A percentile compares a stretch with the other conserved stretches of the same genome.
Evolutionary conservation across 257 asterid species (phyloP).

Genomic region (Jaltomata sinuosa): DNA sequence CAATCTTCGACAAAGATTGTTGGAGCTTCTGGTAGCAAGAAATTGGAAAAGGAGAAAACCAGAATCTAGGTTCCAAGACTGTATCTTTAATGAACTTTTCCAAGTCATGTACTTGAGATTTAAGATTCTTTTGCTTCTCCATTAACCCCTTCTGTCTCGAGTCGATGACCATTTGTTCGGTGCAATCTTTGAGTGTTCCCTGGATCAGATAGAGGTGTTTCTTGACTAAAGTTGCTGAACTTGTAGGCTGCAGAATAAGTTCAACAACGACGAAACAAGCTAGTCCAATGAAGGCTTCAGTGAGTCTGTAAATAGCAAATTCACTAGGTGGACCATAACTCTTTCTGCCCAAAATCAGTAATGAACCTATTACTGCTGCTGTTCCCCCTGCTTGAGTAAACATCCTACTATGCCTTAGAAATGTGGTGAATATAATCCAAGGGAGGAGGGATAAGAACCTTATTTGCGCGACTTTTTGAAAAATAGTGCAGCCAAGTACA

Average conservation of each 20-base stretch:
- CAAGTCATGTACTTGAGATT: conserved; percentile 23
- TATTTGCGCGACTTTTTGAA: conserved; percentile 20
- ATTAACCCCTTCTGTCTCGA: conserved; percentile 4
- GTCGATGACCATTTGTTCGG: not conserved
- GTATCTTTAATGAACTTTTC: conserved; percentile 31
- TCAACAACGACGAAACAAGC: conserved; percentile 37
- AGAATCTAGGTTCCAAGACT: conserved; percentile 52
- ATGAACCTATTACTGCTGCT: conserved; percentile 61
- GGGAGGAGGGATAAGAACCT: conserved; percentile 59
- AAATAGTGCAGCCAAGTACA: conserved; percentile 45
- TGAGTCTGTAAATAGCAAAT: conserved; percentile 51
- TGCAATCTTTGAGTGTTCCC: conserved; percentile 18
- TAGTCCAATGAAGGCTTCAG: conserved; percentile 60
- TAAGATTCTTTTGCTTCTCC: conserved; percentile 22
- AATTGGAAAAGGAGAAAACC: conserved; percentile 49
- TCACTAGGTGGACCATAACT: conserved; percentile 44
- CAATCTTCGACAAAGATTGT: conserved; percentile 19
- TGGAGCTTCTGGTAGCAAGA: conserved; percentile 40
- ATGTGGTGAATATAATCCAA: conserved; percentile 52
- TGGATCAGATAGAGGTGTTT: conserved; percentile 20
- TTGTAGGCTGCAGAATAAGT: conserved; percentile 43
- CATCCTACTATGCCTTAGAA: conserved; percentile 55
- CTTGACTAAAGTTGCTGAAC: conserved; percentile 56
- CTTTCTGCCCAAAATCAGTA: conserved; percentile 55
- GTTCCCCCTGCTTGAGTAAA: conserved; percentile 61